Evolutionary conservation across 1,139 yeast species (phyloP).

Genomic region (Geotrichum cucujoidarum): DNA sequence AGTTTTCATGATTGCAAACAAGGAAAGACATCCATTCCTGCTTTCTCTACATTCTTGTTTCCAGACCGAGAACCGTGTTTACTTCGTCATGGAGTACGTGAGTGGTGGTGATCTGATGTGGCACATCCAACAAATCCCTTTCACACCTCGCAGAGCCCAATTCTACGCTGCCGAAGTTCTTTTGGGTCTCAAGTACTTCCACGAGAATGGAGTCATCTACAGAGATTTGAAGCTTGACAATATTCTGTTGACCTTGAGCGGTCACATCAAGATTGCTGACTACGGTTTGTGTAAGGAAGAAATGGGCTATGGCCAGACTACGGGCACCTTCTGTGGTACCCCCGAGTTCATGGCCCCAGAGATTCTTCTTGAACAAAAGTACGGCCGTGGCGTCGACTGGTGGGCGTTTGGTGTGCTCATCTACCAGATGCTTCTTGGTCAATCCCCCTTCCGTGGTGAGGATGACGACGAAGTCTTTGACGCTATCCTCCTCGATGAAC

Average conservation of each 20-base stretch:
- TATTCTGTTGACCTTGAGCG: conserved; percentile 78
- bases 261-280: conserved; percentile 96
- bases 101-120: conserved; percentile 99
- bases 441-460: conserved; percentile 96
- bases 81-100: conserved; percentile 96
- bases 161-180: conserved; percentile 96
- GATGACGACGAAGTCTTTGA: conserved; percentile 98
- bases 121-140: conserved; percentile 92
- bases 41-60: conserved; percentile 89
- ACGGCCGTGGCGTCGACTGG: conserved; percentile 96
- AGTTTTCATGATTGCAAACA: conserved; percentile 85
- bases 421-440: conserved; percentile 93
- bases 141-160: conserved; percentile 87
- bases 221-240: conserved; percentile 95
- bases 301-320: conserved; percentile 87
- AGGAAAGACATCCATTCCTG: conserved; percentile 87
- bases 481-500: conserved; percentile 96
- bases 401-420: conserved; percentile 98
- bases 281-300: conserved; percentile 95
- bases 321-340: conserved; percentile 97
- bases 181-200: conserved; percentile 85
- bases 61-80: conserved; percentile 95
- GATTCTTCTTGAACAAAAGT: conserved; percentile 84
- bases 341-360: conserved; percentile 99
- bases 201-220: conserved; percentile 91